Percentiles rank a stretch among this genome's conserved stretches.
phyloP scores from a whole-genome alignment of 2,329 filamentous ascomycete species.

The Phyllosticta capitalensis region DNA sequence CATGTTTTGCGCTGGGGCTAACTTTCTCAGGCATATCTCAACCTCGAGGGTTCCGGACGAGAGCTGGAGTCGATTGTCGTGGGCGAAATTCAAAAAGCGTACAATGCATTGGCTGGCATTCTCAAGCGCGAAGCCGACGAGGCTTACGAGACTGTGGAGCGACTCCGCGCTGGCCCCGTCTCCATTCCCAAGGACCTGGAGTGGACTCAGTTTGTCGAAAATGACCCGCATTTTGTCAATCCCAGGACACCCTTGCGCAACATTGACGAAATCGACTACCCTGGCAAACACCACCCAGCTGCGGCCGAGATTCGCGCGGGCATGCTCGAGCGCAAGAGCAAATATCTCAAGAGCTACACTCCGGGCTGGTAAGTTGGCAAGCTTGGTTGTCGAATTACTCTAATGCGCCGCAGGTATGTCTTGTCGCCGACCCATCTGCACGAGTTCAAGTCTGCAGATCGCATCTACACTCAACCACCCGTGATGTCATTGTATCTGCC shows the following conservation, averaged over 20 bases:
- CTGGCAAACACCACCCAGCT: constrained; percentile 76
- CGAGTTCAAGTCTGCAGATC: constrained; percentile 98
- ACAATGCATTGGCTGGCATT: constrained; percentile 86
- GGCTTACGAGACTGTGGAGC: constrained; percentile 66
- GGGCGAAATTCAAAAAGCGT: constrained; percentile 94
- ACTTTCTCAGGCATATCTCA: constrained; percentile 67
- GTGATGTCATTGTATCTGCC: constrained; percentile 94
- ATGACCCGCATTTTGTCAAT: constrained; percentile 79
- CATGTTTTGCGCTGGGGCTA: constrained; percentile 17
- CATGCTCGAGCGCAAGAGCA: constrained; percentile 93
- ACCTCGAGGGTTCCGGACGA: constrained; percentile 85
- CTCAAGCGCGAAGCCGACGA: constrained; percentile 85
- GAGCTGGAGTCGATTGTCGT: constrained; percentile 96
- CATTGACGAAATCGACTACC: constrained; percentile 78
- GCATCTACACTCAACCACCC: constrained; percentile 68
- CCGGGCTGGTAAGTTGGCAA: constrained; percentile 68
- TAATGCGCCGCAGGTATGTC: constrained; percentile 60
- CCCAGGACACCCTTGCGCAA: constrained; percentile 69
- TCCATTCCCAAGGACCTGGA: constrained; percentile 91
- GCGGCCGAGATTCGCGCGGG: constrained; percentile 80
- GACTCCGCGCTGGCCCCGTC: constrained; percentile 73
- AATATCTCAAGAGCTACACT: constrained; percentile 95
- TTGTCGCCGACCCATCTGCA: constrained; percentile 93
- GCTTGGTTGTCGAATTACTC: neutral
- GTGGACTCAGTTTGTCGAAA: constrained; percentile 74